Conservation (phyloP, 441 rosid genomes). For the Pelargonium australe region DNA sequence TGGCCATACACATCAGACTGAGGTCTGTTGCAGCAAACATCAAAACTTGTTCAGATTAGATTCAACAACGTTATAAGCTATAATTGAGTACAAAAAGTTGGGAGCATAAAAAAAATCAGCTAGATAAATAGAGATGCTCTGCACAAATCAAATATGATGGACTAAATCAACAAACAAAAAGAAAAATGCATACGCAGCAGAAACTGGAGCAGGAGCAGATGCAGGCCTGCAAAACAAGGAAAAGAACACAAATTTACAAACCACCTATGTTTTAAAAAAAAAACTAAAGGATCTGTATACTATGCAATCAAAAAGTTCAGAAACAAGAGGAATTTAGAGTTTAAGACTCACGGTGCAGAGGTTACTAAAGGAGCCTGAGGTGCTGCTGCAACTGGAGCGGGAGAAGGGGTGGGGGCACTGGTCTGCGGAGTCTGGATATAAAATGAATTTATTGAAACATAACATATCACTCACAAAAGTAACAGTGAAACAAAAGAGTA, state of each 20-base stretch:
- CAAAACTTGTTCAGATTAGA: no score
- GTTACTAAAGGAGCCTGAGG: slow-evolving; percentile 13
- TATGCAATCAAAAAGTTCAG: no score
- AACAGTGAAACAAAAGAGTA: background rate
- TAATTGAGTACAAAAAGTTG: slow-evolving; percentile 4
- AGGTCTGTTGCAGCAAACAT: slow-evolving; percentile 35
- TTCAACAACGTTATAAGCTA: background rate
- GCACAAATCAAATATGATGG: background rate
- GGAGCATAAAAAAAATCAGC: background rate
- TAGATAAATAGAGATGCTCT: no score
- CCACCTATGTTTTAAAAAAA: background rate
- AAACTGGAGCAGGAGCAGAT: slow-evolving; percentile 21
- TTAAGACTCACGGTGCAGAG: slow-evolving; percentile 28
- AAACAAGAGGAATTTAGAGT: no score
- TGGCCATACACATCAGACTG: slow-evolving; percentile 59
- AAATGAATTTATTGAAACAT: no score
- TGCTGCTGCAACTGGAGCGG: slow-evolving; percentile 34
- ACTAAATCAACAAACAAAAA: no score
- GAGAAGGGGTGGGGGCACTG: slow-evolving; percentile 32
- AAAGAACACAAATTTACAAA: no score
- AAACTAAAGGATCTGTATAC: background rate
- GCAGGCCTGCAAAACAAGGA: slow-evolving; percentile 29
- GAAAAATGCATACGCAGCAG: slow-evolving; percentile 24
- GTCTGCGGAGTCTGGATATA: slow-evolving; percentile 36
- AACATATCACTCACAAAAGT: background rate